Base-by-base conservation (phyloP, 2,329 filamentous ascomycete species). In the Aspergillus pseudoterreus region DNA sequence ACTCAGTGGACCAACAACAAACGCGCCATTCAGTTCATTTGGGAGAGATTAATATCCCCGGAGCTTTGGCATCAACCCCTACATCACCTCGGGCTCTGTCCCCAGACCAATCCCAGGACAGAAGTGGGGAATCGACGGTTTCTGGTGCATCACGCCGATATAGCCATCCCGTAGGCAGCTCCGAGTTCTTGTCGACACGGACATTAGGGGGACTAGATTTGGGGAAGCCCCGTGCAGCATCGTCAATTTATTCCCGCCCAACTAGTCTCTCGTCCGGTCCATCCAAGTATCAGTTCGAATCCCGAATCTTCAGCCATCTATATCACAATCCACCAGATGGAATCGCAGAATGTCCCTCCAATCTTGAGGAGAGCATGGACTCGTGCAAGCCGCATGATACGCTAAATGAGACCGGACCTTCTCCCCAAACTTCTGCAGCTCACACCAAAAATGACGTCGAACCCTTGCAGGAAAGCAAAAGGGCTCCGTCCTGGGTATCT, bases 1-100 rank as follows among this genome's bases (percentile, higher is more conserved):
- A 53, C 10, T 30, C 27, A 9, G 45, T 56, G 30, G 41, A 32
- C 22, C 50, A 53, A 15, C 52, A 57, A n/a, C 27, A 48, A 24
- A 45, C 55, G 2, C 63, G 63, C 12, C 56, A 53, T 21, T 59
- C 63, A 12, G 47, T 68, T 35, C 62, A 68, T 35, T 53, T 68
- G 15, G 57, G 50, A 21, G 64, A 66, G 14, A 53, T 69, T 49
- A 59, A 63, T 33, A 69, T 69, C 36, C 60, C 66, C 2, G 56
- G 60, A 27, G 55, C 55, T 35, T 58, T 68, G 6, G 62, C 58
- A 6, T 63, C 62, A 10, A 53, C 58, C 19, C 57, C 57, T 14
- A 52, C 58, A 11, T 60, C 61, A 10, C 60, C 66, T 35, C 55
- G 43, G 2, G 33, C 56, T 12, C 41, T 54, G 21, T 63, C 63